Conservation (phyloP, 495 filamentous ascomycete genomes). For the Pseudomonodictys pantanalensis region DNA sequence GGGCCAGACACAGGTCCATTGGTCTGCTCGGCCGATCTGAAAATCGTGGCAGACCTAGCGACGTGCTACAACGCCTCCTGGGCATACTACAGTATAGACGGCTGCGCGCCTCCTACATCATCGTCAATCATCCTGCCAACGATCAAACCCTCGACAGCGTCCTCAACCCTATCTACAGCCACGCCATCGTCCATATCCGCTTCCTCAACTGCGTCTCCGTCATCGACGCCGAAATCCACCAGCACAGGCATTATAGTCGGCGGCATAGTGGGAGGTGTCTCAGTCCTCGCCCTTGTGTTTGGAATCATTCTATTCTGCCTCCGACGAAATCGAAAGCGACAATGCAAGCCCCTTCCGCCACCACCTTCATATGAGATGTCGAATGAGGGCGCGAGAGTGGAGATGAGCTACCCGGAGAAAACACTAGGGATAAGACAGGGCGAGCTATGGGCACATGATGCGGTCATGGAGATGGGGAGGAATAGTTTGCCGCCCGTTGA, state of each 20-base stretch:
- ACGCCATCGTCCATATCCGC: background rate
- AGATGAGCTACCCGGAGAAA: constrained; percentile 5
- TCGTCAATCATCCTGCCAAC: background rate
- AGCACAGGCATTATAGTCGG: constrained; percentile 17
- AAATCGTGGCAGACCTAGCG: constrained; percentile 8
- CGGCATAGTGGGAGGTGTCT: constrained; percentile 14
- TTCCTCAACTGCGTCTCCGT: background rate
- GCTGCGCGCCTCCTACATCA: constrained; percentile 6
- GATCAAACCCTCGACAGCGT: background rate
- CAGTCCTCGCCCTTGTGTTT: background rate
- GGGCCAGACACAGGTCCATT: background rate
- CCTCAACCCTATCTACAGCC: background rate
- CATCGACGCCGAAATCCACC: background rate
- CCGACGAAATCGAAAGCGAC: background rate
- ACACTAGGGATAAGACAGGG: background rate
- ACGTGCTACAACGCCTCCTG: constrained; percentile 28
- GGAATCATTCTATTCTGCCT: background rate
- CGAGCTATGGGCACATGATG: constrained; percentile 10
- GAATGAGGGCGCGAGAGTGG: background rate
- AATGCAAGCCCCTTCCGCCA: background rate
- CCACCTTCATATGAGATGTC: constrained; percentile 10
- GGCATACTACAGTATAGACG: constrained; percentile 30
- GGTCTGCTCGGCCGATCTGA: constrained; percentile 2
- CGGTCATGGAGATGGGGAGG: constrained; percentile 14
- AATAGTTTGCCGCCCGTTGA: constrained; percentile 20